These are phyloP conservation scores for Pseudogymnoascus sp. DNA, from an alignment of 2,329 filamentous ascomycete genomes.

Conservation along the genomic window DNA sequence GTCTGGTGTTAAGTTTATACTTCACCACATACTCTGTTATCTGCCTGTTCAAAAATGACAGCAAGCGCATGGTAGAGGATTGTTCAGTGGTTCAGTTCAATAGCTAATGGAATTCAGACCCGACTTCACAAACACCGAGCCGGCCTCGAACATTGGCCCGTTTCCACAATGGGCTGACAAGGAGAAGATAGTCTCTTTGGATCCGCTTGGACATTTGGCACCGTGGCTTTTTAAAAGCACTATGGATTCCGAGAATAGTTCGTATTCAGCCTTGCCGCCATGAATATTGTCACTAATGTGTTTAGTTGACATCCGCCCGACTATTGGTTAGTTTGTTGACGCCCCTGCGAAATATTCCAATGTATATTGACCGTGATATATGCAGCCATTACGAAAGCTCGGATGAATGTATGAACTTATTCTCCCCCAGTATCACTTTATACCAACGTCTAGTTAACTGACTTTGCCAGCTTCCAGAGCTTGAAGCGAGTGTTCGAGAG, in stretches of 20 bases:
- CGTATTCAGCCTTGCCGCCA: constrained; percentile 16
- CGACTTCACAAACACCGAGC: constrained; percentile 79
- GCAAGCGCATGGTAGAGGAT: too few relatives aligned
- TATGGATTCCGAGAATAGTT: constrained; percentile 66
- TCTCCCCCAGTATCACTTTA: neutral
- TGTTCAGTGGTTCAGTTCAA: neutral
- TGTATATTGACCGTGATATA: neutral
- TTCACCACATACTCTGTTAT: constrained; percentile 8
- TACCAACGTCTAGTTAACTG: constrained; percentile 6
- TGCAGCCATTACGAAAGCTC: constrained; percentile 30
- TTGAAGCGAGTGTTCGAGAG: constrained; percentile 76
- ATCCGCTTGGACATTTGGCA: constrained; percentile 81
- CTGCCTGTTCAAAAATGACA: too few relatives aligned
- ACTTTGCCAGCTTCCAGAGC: constrained; percentile 64
- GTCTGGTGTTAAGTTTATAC: neutral
- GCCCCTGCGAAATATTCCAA: neutral
- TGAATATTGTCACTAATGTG: constrained; percentile 18
- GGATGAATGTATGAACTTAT: constrained; percentile 28
- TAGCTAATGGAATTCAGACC: constrained; percentile 35
- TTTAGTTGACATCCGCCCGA: constrained; percentile 31
- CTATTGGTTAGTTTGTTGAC: constrained; percentile 24
- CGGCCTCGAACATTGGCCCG: constrained; percentile 79
- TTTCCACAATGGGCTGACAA: constrained; percentile 84
- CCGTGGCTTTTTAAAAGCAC: constrained; percentile 76
- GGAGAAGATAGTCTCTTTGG: constrained; percentile 97